Conservation (phyloP, 805 yeast species). For the Yamadazyma akitaensis region DNA sequence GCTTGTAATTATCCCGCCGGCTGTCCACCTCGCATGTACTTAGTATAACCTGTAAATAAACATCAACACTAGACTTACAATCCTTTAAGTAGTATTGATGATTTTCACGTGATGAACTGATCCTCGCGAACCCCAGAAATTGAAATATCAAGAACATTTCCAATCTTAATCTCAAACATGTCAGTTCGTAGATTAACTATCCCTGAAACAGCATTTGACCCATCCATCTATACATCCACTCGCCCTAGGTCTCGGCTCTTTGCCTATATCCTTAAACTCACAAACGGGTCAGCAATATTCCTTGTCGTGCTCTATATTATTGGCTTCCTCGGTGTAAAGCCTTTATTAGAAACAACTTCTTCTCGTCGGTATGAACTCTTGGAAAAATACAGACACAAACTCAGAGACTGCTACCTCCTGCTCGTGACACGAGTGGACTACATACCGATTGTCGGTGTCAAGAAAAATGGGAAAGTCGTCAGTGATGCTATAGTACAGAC, state of each 20-base stretch:
- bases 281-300: conserved; percentile 32
- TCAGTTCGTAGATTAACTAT: conserved; percentile 24
- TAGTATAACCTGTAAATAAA: background rate
- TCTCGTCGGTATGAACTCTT: conserved; percentile 31
- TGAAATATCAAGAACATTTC: background rate
- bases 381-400: conserved; percentile 27
- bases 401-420: conserved; percentile 35
- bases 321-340: conserved; percentile 32
- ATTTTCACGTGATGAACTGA: background rate
- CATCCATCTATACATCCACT: conserved; percentile 19
- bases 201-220: conserved; percentile 40
- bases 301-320: conserved; percentile 28
- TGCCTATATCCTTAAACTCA: conserved; percentile 26
- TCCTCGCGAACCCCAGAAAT: background rate
- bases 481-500: conserved; percentile 41
- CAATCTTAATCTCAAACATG: background rate
- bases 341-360: conserved; percentile 29
- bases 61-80: no score
- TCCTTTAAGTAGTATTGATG: no score
- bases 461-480: conserved; percentile 26
- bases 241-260: conserved; percentile 22
- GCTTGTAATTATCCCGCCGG: no score
- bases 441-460: conserved; percentile 39
- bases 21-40: background rate
- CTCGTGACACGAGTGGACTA: conserved; percentile 31